Evolutionary conservation across 352 stramenopile genomes (phyloP), one percentile per base, ranked within the genome.

Genomic region (Globisporangium splendens): DNA sequence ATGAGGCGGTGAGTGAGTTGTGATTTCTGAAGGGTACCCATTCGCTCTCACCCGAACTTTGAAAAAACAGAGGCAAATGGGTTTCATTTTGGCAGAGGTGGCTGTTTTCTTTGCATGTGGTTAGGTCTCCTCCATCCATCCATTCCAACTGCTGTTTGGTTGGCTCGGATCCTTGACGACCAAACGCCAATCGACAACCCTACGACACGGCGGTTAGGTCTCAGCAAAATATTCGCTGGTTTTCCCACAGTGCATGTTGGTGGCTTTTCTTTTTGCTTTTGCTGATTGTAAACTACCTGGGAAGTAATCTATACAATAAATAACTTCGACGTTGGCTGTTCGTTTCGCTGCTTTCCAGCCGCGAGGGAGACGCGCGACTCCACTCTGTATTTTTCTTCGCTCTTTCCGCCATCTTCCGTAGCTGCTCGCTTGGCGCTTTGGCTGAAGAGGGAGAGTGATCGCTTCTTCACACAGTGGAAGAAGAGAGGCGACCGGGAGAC

Each of bases 351-450:
- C 12, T 24, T 28, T 22, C 22, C 18, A 15, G 21, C 28, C 10
- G 22, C 41, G 8, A 1, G 0, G 12, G 21, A 14, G n/a, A 24
- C 15, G 17, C 53, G 47, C 17, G 24, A 17, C 28, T 43, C 43
- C 54, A 60, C 43, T 60, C 54, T 60, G 18, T 53, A 51, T 60
- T 60, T 60, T 60, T 60, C 54, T 60, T 60, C 24, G 43, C 46
- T 57, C 39, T 57, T 47, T 56, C 41, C 22, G 51, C 28, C 28
- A 35, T 35, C 28, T 35, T 35, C 28, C 50, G 50, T 33, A 46
- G 50, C 50, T 59, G 20, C 24, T 42, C 21, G 42, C 38, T 43
- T 43, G 11, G 38, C 38, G 38, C 38, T 43, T 8, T n/a, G 17
- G n/a, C 12, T 18, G 39, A 15, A 44, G 17, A 44, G 39, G 13